Percentiles rank a stretch among this genome's conserved stretches.
Evolutionary conservation across 2,329 filamentous ascomycete genomes (phyloP).

Genomic region (Westerdykella ornata): DNA sequence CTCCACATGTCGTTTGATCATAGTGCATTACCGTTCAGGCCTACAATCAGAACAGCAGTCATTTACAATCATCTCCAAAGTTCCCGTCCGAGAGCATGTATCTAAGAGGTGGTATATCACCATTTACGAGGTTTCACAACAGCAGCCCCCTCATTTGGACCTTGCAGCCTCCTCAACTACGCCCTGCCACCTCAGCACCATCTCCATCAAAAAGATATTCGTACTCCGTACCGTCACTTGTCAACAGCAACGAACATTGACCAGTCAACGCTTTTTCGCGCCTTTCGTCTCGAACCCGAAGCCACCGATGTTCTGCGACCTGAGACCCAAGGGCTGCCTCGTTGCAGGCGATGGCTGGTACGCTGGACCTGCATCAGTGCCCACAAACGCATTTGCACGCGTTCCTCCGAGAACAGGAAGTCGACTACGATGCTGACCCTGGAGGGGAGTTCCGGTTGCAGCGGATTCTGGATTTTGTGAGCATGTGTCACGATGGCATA

Average conservation of each 20-base stretch:
- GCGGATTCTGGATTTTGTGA: conserved; percentile 8
- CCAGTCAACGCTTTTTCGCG: conserved; percentile 17
- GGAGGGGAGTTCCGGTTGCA: conserved; percentile 13
- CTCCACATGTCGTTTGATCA: no score
- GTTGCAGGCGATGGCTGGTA: conserved; percentile 29
- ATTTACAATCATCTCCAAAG: no score
- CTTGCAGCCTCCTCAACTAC: background rate
- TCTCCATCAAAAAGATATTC: background rate
- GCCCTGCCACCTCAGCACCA: background rate
- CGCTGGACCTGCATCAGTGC: conserved; percentile 11
- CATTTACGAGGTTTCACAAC: background rate
- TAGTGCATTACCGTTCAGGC: no score
- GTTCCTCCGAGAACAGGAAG: conserved; percentile 7
- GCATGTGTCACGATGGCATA: background rate
- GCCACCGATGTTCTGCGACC: conserved; percentile 13
- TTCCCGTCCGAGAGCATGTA: no score
- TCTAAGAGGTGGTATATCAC: no score
- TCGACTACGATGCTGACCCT: conserved; percentile 16
- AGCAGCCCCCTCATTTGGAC: background rate
- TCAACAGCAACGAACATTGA: no score
- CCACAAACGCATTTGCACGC: conserved; percentile 9
- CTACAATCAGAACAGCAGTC: no score
- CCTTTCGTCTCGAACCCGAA: conserved; percentile 28
- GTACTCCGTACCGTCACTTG: background rate
- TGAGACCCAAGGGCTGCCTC: conserved; percentile 27